Evolutionary conservation across 2,329 filamentous ascomycete genomes (phyloP).

Genomic region (Rutstroemia sydowiana): DNA sequence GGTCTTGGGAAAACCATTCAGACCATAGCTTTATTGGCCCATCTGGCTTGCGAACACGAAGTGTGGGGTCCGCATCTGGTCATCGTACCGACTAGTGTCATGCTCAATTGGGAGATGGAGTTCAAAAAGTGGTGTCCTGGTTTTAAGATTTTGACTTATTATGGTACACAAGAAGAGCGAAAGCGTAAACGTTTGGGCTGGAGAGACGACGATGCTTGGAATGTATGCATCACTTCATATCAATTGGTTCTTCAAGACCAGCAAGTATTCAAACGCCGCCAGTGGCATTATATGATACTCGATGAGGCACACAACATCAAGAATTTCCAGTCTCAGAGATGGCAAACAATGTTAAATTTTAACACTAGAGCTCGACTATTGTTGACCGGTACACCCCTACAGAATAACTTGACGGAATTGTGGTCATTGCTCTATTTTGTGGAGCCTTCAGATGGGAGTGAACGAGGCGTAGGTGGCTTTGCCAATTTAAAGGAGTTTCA

Average conservation of each 20-base stretch:
- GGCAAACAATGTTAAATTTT: slow-evolving; percentile 91
- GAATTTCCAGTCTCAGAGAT: slow-evolving; percentile 95
- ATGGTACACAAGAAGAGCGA: slow-evolving; percentile 87
- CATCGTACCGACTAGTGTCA: slow-evolving; percentile 94
- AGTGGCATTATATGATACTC: slow-evolving; percentile 97
- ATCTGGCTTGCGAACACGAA: slow-evolving; percentile 81
- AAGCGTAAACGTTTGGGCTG: slow-evolving; percentile 86
- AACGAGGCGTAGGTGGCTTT: slow-evolving; percentile 80
- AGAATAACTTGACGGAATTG: slow-evolving; percentile 93
- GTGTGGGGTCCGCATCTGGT: slow-evolving; percentile 96
- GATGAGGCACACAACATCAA: slow-evolving; percentile 99
- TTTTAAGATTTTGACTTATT: slow-evolving; percentile 97
- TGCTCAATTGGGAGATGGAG: slow-evolving; percentile 99
- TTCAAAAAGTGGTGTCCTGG: slow-evolving; percentile 99
- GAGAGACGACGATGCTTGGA: slow-evolving; percentile 90
- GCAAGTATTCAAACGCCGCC: slow-evolving; percentile 82
- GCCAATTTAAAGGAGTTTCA: slow-evolving; percentile 94
- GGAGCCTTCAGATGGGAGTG: slow-evolving; percentile 71
- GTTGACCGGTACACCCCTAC: slow-evolving; percentile 87
- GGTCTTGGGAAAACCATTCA: slow-evolving; percentile 97
- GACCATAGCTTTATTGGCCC: slow-evolving; percentile 87
- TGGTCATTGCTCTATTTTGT: slow-evolving; percentile 97
- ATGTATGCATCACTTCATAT: slow-evolving; percentile 96
- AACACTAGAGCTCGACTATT: slow-evolving; percentile 82
- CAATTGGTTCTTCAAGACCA: slow-evolving; percentile 93